phyloP scores from a whole-genome alignment of 306 rosid genomes.

The Cucurbita argyrosperma region DNA sequence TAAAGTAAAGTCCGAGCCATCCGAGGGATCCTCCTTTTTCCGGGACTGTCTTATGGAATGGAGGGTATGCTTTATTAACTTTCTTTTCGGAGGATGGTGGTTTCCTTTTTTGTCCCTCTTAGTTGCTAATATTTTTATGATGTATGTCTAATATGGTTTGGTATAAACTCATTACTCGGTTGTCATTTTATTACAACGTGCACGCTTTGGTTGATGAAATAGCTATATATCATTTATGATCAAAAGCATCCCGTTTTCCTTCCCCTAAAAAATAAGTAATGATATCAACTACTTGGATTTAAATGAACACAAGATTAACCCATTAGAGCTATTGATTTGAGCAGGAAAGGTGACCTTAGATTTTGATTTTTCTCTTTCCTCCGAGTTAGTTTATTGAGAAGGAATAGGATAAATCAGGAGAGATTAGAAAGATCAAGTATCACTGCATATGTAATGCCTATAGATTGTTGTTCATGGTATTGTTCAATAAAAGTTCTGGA shows the following conservation, averaged over 20 bases:
- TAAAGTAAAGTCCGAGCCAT: conserved; percentile 50
- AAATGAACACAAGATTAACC: not conserved
- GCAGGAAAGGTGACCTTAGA: not conserved
- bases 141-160: not conserved
- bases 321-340: not conserved
- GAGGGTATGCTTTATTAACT: conserved; percentile 40
- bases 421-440: not conserved
- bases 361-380: not conserved
- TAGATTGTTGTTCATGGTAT: not conserved
- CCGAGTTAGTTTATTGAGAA: not conserved
- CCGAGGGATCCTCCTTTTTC: conserved; percentile 70
- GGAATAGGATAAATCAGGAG: not conserved
- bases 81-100: not conserved
- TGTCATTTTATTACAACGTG: not conserved
- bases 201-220: not conserved
- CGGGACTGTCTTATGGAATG: conserved; percentile 75
- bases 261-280: not conserved
- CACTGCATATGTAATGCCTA: not conserved
- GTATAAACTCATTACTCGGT: not conserved
- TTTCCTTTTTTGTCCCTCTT: too few species aligned
- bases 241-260: not conserved
- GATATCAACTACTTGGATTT: not conserved
- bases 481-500: not conserved
- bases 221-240: not conserved
- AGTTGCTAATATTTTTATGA: not conserved